Base-by-base conservation (phyloP, 306 rosid species). In the Cicer arietinum region DNA sequence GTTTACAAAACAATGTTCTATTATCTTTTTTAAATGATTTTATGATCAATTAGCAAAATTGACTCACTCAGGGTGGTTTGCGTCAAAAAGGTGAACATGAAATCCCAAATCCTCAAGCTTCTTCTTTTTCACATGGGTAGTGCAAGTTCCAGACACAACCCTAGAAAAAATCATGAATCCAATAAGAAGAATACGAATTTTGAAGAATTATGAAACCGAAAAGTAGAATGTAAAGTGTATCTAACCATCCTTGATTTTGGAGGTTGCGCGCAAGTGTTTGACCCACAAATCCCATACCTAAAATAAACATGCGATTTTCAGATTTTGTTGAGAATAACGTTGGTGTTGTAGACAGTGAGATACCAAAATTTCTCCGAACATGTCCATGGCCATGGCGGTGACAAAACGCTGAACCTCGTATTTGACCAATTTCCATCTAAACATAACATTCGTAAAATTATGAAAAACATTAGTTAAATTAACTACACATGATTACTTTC, bases 221-320 rank as follows among this genome's bases (percentile, higher is more conserved):
- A 76, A 82, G 11, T 9, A 53, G 20, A 54, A 60, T 61, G 11
- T 9, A 47, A 20, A 22, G 25, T 12, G 2, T 71, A 51, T 74
- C 83, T 10, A 39, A 94, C 97, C 97, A 94, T 83, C 95, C 90
- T 37, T 78, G 92, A 67, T 75, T 83, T 71, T 80, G 90, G 79
- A 94, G 96, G 46, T 86, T 82, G 68, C 62, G 67, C 12, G 93
- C 87, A 74, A 94, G 84, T 44, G 80, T 78, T 70, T 84, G 85
- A 1, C 89, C 96, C 11, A 94, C 90, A 73, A 89, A 90, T 65
- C 99, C 97, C 89, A 90, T 77, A 5, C 95, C 96, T 3, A 88
- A 41, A 57, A 92, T 82, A 37, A 94, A 90, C 82, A 92, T 86
- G 43, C 87, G 82, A 7, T 85, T 84, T 68, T 42, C 85, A 54